These are phyloP conservation scores for Chlorella sp. DNA, from an alignment of 139 green algal genomes.

Conservation along the genomic window DNA sequence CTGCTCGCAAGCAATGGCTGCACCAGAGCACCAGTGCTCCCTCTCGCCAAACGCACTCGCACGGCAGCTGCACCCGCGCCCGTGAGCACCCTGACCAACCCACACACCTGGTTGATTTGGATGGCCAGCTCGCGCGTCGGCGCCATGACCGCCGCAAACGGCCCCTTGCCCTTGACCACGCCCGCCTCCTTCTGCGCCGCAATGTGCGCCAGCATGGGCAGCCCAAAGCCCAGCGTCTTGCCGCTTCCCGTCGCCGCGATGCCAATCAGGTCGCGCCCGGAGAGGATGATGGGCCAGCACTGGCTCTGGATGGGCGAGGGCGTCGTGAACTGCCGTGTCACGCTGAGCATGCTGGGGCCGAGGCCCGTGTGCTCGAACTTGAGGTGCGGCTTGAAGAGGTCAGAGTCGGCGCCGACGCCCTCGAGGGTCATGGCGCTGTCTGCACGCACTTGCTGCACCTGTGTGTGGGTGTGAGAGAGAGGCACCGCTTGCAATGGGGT, in stretches of 20 bases:
- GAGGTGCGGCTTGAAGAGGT: slow-evolving; percentile 45
- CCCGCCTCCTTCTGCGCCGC: slow-evolving; percentile 43
- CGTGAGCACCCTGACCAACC: too few relatives aligned
- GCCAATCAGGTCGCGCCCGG: slow-evolving; percentile 77
- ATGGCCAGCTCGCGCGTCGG: slow-evolving; percentile 89
- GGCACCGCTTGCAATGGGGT: too few relatives aligned
- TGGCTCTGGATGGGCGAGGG: slow-evolving; percentile 83
- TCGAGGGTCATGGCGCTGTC: too few relatives aligned
- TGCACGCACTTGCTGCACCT: too few relatives aligned
- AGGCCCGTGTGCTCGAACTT: slow-evolving; percentile 62
- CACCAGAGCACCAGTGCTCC: too few relatives aligned
- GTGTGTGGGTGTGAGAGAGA: too few relatives aligned
- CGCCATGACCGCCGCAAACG: slow-evolving; percentile 70
- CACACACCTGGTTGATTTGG: too few relatives aligned
- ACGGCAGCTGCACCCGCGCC: too few relatives aligned
- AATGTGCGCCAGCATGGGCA: slow-evolving; percentile 78
- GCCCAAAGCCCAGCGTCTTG: slow-evolving; percentile 75
- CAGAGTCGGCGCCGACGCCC: too few relatives aligned
- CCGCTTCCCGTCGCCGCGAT: slow-evolving; percentile 75
- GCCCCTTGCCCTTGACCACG: slow-evolving; percentile 49
- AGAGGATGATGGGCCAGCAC: slow-evolving; percentile 75
- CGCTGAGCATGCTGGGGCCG: slow-evolving; percentile 51
- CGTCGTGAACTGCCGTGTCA: slow-evolving; percentile 48
- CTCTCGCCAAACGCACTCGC: too few relatives aligned
- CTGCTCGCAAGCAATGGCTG: too few relatives aligned